Percentiles rank a stretch among this genome's conserved stretches.
Conservation (phyloP, 805 yeast genomes). For the Lipomyces orientalis region DNA sequence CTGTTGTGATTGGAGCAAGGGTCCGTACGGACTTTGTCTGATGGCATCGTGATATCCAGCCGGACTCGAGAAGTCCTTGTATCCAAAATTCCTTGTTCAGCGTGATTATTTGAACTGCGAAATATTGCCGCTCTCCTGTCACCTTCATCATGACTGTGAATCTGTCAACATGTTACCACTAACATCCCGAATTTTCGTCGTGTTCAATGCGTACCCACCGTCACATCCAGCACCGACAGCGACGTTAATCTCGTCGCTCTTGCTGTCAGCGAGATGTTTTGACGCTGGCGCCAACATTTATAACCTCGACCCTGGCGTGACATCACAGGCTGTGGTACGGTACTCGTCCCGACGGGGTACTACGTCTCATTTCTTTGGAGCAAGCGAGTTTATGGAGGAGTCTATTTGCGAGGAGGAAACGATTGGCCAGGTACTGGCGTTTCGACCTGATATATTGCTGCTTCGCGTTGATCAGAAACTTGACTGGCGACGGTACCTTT, state of each 20-base stretch:
- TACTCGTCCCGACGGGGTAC: not conserved
- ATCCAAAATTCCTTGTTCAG: not conserved
- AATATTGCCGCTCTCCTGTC: not conserved
- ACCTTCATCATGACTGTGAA: not conserved
- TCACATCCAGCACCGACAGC: not conserved
- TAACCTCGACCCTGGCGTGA: not conserved
- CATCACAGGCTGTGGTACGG: not conserved
- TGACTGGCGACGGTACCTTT: not conserved
- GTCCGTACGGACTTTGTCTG: not conserved
- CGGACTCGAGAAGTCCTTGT: not conserved
- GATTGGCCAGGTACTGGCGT: not conserved
- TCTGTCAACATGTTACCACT: not conserved
- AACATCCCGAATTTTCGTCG: not conserved
- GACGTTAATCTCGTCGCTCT: not conserved
- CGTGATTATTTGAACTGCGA: not conserved
- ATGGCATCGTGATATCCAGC: not conserved
- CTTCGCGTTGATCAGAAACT: not conserved
- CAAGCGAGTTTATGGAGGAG: not conserved
- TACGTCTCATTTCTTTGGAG: constrained; percentile 1
- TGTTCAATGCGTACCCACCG: not conserved
- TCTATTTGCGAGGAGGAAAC: not conserved
- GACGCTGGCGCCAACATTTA: not conserved
- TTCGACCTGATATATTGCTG: not conserved
- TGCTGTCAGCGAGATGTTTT: not conserved
- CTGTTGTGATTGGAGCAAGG: not conserved